Evolutionary conservation across 257 asterid species (phyloP).

Genomic region (Anisodus tanguticus): DNA sequence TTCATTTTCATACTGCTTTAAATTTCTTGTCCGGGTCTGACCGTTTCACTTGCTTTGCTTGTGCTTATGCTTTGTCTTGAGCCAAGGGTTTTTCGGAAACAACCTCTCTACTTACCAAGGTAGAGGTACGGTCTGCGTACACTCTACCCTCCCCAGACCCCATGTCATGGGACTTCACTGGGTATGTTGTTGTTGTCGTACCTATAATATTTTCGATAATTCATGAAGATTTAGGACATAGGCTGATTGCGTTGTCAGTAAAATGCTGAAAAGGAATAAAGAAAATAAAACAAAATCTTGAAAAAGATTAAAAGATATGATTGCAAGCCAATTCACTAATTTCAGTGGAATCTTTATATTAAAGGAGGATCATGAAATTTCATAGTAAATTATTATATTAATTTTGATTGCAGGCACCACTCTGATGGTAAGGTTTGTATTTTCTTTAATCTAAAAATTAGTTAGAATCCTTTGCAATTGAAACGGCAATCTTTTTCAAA

Average conservation of each 20-base stretch:
- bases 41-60: too few species aligned
- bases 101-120: too few species aligned
- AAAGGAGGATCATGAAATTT: not conserved
- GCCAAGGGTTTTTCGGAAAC: too few species aligned
- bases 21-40: too few species aligned
- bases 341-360: not conserved
- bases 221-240: not conserved
- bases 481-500: not conserved
- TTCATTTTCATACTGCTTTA: too few species aligned
- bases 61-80: too few species aligned
- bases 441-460: not conserved
- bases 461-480: constrained; percentile 8
- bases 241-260: not conserved
- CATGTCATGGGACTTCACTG: too few species aligned
- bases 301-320: not conserved
- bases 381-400: not conserved
- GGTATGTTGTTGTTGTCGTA: too few species aligned
- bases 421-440: not conserved
- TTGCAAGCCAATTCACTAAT: not conserved
- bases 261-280: not conserved
- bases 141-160: too few species aligned
- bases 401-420: not conserved
- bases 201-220: not conserved
- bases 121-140: too few species aligned
- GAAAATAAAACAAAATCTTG: not conserved